phyloP scores from a whole-genome alignment of 331 rosid genomes.

The Erythrophleum ivorense region DNA sequence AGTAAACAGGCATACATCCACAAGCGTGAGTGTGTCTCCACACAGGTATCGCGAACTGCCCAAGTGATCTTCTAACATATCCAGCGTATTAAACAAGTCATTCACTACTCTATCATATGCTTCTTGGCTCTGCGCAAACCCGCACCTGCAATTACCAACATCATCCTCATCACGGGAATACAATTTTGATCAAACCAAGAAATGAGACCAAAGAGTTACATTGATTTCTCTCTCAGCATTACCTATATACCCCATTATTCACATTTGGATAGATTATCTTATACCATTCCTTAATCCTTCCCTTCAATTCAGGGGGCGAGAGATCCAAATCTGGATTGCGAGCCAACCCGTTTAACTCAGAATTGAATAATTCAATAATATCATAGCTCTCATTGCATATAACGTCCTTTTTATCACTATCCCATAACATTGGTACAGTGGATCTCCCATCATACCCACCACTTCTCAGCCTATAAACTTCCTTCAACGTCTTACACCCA shows the following conservation, averaged over 20 bases:
- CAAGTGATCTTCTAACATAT: conserved; percentile 69
- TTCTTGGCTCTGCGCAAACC: conserved; percentile 92
- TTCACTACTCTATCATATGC: conserved; percentile 74
- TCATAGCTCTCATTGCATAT: conserved; percentile 89
- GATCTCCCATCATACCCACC: conserved; percentile 82
- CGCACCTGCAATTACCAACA: conserved; percentile 61
- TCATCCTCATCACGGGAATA: neutral
- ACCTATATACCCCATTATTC: conserved; percentile 92
- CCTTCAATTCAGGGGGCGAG: conserved; percentile 65
- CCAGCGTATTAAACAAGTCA: conserved; percentile 66
- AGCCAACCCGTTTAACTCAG: conserved; percentile 69
- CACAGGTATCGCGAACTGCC: conserved; percentile 60
- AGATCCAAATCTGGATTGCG: conserved; percentile 69
- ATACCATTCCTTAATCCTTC: conserved; percentile 76
- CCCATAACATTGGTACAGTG: conserved; percentile 90
- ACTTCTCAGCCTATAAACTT: conserved; percentile 61
- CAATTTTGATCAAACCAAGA: neutral
- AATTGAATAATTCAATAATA: conserved; percentile 69
- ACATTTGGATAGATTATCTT: conserved; percentile 74
- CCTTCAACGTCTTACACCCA: conserved; percentile 62
- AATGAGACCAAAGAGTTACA: neutral
- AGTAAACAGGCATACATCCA: conserved; percentile 79
- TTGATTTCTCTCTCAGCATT: neutral
- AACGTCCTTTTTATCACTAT: conserved; percentile 52
- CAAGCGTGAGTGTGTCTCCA: conserved; percentile 66